Conservation (phyloP, 176 grass and related monocot species). For the Carex kokanica region DNA sequence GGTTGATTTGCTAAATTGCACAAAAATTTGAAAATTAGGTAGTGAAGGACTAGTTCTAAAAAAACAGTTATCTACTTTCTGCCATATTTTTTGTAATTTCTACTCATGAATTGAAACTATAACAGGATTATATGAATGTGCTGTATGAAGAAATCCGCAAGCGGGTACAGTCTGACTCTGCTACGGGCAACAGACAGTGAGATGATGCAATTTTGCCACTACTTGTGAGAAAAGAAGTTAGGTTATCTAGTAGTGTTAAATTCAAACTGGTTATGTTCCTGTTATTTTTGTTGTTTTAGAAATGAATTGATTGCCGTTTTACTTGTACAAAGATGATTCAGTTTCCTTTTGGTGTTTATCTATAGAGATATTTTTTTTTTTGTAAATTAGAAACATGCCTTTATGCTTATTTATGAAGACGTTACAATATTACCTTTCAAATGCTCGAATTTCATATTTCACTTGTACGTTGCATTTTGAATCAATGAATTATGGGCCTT, state of each 20-base stretch:
- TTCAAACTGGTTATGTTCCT: neutral
- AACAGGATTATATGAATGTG: conserved; percentile 30
- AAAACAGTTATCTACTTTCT: neutral
- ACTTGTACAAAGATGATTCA: conserved; percentile 18
- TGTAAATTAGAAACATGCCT: conserved; percentile 26
- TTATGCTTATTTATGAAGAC: neutral
- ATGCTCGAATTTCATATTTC: neutral
- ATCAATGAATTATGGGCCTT: no score
- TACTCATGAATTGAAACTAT: conserved; percentile 14
- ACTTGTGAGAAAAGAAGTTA: neutral
- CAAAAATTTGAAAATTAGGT: neutral
- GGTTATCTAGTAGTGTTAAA: neutral
- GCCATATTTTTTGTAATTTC: neutral
- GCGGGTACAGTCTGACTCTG: conserved; percentile 1
- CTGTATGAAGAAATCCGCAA: conserved; percentile 24
- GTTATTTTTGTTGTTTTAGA: neutral
- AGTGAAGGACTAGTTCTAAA: neutral
- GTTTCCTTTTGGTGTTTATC: neutral
- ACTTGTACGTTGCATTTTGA: neutral
- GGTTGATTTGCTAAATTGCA: neutral
- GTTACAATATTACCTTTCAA: neutral
- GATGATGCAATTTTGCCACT: conserved; percentile 3
- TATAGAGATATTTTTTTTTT: conserved; percentile 13
- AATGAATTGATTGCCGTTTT: neutral
- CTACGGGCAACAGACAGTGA: conserved; percentile 4